Base-by-base conservation (phyloP, 2,329 filamentous ascomycete genomes). In the Sporothrix euskadiensis region DNA sequence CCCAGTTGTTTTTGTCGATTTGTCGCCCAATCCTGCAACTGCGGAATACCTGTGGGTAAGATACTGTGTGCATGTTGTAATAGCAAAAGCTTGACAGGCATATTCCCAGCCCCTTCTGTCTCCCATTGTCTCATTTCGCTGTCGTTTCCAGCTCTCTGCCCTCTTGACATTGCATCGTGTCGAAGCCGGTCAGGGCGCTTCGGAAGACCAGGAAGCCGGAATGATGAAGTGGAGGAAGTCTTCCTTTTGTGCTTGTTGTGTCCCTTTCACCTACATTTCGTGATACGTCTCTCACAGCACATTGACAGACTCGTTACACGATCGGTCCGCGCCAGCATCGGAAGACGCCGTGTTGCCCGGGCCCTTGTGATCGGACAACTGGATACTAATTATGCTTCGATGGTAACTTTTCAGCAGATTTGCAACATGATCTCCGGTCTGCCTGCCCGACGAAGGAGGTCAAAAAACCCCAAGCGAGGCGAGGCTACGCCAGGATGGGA, bases 401-500 rank as follows among this genome's bases (percentile, higher is more conserved):
- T 66, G 4, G 35, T 10, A 30, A 8, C 14, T 30, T 26, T 14
- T 4, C 14, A 19, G 12, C 44, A 12, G 16, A 2, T 66, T 66
- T 16, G 26, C 10, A 16, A 44, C 6, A 19, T 56, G 61, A 66
- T 66, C 61, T 10, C 47, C 39, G n/a, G 12, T 66, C 39, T 66
- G 39, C 61, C 61, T 47, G 22, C 22, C 61, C 61, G 61, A 39
- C 32, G 56, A 35, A 44, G 22, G 61, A 12, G 22, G 22, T 26
- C 22, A 16, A 32, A n/a, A 10, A 16, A 30, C 9, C 41, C 41
- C 65, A 68, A 52, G 47, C 65, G 65, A 68, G 65, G 19, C 22
- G 65, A 68, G 65, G 44, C 65, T 68, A 68, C 65, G 35, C 44
- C 65, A 49, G 26, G 30, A 35, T 32, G 65, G 65, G 63, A 68